Base-by-base conservation (phyloP, 2,329 filamentous ascomycete genomes). In the Colletotrichum tofieldiae region DNA sequence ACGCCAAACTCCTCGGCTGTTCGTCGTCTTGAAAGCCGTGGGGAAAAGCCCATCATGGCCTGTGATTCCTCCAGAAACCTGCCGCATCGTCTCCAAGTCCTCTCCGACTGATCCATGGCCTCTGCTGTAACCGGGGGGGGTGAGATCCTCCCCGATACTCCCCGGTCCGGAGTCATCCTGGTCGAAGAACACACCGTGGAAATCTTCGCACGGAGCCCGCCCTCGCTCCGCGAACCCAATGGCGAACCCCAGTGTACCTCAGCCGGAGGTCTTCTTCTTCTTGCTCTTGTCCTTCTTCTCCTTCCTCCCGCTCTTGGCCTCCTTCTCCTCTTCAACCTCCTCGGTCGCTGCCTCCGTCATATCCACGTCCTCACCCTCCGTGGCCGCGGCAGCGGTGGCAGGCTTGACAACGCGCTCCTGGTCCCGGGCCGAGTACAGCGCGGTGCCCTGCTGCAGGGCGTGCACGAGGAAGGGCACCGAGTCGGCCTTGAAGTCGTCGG, bases 401-500 rank as follows among this genome's bases (percentile, higher is more conserved):
- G 72, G 64, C 18, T n/a, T 64, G 32, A 69, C 54, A 23, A 77
- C 73, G n/a, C 74, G 71, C 58, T 69, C 49, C 78, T 83, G 79
- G 71, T 84, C 81, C 64, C 86, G 87, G n/a, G 78, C 76, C 14
- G 85, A 84, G 78, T 93, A 94, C 72, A 92, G 87, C 7, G 82
- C 83, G 5, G 88, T 88, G 0, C 93, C 93, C 77, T 94, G 92
- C 82, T 90, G 89, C 75, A 95, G 80, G 4, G 92, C 92, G 76
- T 89, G 85, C 43, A 95, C 86, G 52, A 95, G 86, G 78, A 94
- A 87, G 6, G 87, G 85, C 39, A 94, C 86, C 4, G 89, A 88
- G 63, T 90, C 90, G 71, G 84, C 84, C 78, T 90, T 91, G 82
- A 94, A 95, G 81, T 95, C 93, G 76, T 90, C 89, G 12, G 93